Base-by-base conservation (phyloP, 306 rosid species). In the Sicyos baderoa region DNA sequence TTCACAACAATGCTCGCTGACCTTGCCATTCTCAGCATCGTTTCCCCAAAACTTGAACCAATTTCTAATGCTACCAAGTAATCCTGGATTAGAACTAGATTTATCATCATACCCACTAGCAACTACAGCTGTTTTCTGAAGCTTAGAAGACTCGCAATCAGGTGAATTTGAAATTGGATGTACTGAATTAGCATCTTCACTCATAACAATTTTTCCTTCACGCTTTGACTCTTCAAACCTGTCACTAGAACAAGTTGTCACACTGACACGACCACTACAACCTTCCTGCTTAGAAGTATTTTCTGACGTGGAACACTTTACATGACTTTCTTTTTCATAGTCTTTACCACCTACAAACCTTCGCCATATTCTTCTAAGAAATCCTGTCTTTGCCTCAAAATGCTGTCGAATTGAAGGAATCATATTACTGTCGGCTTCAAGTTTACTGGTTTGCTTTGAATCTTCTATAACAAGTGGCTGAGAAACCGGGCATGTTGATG, bases 1-100 rank as follows among this genome's bases (percentile, higher is more conserved):
- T 53, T 78, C 76, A 27, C 47, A 42, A 71, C 75, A 76, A 64
- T 47, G 59, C 74, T 75, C 79, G 69, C 82, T 76, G 67, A 54
- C 59, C 75, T 70, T 62, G 42, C 68, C 76, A 40, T 55, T 54
- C 44, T 73, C 72, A 5, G 72, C 56, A 65, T 66, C 57, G 23
- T 57, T 82, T 77, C 71, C 81, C 82, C 69, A 27, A 73, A 83
- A 77, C 54, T 82, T 82, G 76, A 76, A 83, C 91, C 82, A 79
- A 60, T 77, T 65, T 56, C 53, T 75, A 50, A 79, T 76, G 80
- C 81, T 72, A 40, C 54, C 35, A 76, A 86, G 75, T 72, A 84
- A 64, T 60, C 82, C 78, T 32, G 55, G 81, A 72, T 71, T 62
- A 74, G 69, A 66, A 27, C 61, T 44, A 60, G 61, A 54, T 35